A percentile compares a stretch with the other conserved stretches of the same genome.
Evolutionary conservation across 208 protist species (phyloP).

Genomic region (Wallacemonas sp.): DNA sequence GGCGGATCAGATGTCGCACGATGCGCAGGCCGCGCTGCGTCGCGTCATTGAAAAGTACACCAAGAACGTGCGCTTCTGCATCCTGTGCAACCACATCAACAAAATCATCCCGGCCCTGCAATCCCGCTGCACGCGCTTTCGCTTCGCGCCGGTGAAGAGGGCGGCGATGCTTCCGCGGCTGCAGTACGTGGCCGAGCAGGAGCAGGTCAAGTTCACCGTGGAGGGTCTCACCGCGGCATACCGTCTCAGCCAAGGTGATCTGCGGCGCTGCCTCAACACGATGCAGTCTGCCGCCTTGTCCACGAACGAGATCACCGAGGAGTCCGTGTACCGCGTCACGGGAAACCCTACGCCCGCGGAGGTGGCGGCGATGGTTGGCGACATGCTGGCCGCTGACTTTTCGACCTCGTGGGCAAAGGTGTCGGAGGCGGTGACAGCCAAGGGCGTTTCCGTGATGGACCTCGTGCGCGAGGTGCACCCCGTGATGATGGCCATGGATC

Average conservation of each 20-base stretch:
- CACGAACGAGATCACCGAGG: constrained; percentile 63
- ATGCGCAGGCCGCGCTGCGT: constrained; percentile 98
- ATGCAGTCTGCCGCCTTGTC: constrained; percentile 94
- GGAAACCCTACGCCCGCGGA: constrained; percentile 84
- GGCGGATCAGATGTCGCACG: constrained; percentile 98
- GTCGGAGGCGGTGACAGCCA: constrained; percentile 38
- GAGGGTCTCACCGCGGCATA: constrained; percentile 94
- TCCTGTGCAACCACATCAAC: constrained; percentile 99
- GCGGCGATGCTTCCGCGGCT: constrained; percentile 86
- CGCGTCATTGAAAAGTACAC: constrained; percentile 99
- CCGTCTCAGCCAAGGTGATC: constrained; percentile 94
- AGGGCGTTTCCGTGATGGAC: constrained; percentile 75
- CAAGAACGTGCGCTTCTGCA: constrained; percentile 97
- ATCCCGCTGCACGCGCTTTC: constrained; percentile 98
- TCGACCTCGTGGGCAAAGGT: constrained; percentile 59
- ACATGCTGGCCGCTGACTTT: constrained; percentile 76
- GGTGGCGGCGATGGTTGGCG: constrained; percentile 66
- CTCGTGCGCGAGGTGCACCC: constrained; percentile 77
- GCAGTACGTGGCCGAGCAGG: constrained; percentile 76
- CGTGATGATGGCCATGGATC: constrained; percentile 83
- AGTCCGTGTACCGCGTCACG: constrained; percentile 80
- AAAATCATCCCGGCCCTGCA: constrained; percentile 95
- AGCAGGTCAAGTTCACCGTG: constrained; percentile 78
- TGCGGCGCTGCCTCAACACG: constrained; percentile 97
- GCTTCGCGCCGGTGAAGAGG: constrained; percentile 95